These are phyloP conservation scores for Colletotrichum trifolii DNA, from an alignment of 2,329 filamentous ascomycete species.

Conservation along the genomic window DNA sequence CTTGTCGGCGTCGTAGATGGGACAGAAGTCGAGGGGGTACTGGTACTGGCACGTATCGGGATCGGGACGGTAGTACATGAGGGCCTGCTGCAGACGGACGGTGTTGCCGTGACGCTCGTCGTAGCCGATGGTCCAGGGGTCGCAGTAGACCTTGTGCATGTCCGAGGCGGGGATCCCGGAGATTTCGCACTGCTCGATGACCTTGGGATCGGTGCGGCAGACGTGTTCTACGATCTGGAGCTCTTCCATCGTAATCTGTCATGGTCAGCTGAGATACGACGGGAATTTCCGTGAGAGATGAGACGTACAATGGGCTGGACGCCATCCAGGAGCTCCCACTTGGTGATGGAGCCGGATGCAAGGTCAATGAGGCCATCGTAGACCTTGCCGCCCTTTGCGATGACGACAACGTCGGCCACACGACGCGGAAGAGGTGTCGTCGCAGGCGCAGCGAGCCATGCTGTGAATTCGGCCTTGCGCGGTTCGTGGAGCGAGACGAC, in stretches of 20 bases:
- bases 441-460: slow-evolving; percentile 77
- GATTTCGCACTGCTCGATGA: slow-evolving; percentile 90
- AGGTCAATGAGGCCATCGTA: slow-evolving; percentile 87
- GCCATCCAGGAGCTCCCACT: slow-evolving; percentile 80
- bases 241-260: slow-evolving; percentile 89
- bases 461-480: slow-evolving; percentile 84
- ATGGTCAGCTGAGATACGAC: background rate
- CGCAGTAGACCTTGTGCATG: slow-evolving; percentile 97
- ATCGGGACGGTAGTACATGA: slow-evolving; percentile 95
- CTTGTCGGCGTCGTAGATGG: slow-evolving; percentile 87
- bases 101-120: slow-evolving; percentile 87
- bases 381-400: slow-evolving; percentile 81
- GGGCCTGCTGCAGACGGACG: slow-evolving; percentile 85
- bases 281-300: background rate
- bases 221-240: slow-evolving; percentile 82
- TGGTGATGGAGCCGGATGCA: slow-evolving; percentile 70
- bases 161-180: slow-evolving; percentile 83
- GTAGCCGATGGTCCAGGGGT: slow-evolving; percentile 96
- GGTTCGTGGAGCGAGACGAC: slow-evolving; percentile 87
- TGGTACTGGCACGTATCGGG: slow-evolving; percentile 90
- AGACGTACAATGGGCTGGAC: slow-evolving; percentile 80
- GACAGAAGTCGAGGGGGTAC: slow-evolving; percentile 92
- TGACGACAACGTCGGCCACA: slow-evolving; percentile 85
- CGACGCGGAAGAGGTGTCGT: slow-evolving; percentile 72
- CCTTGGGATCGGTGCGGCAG: slow-evolving; percentile 80